Evolutionary conservation across 2,329 filamentous ascomycete genomes (phyloP).

Genomic region (Didymella segeticola): DNA sequence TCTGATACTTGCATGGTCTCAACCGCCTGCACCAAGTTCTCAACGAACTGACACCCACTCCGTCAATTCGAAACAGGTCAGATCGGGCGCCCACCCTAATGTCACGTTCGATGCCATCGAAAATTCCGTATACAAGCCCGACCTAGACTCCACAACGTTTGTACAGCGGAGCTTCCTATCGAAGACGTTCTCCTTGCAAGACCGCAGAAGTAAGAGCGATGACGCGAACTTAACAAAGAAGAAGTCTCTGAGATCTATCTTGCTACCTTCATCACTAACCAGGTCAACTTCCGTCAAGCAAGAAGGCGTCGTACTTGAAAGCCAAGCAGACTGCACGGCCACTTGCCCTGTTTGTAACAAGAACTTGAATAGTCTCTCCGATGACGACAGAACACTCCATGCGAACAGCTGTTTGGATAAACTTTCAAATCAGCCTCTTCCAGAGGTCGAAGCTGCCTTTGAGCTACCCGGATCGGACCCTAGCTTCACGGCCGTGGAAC

Average conservation of each 20-base stretch:
- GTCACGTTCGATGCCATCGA: conserved; percentile 11
- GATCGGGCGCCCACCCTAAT: not conserved
- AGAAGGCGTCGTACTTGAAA: not conserved
- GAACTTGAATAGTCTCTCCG: not conserved
- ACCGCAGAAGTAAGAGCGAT: conserved; percentile 9
- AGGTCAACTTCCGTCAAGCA: not conserved
- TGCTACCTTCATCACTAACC: not conserved
- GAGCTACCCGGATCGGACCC: conserved; percentile 9
- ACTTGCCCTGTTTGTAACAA: conserved; percentile 1
- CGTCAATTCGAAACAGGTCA: not conserved
- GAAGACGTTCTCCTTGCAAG: conserved; percentile 9
- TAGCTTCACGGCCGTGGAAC: not conserved
- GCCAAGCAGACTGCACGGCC: not conserved
- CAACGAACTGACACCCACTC: not conserved
- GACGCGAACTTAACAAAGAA: conserved; percentile 1
- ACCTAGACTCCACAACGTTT: not conserved
- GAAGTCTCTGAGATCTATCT: not conserved
- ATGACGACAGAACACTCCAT: not conserved
- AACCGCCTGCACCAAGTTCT: not conserved
- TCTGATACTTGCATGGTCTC: not conserved
- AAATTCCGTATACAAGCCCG: not conserved
- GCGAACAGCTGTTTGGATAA: conserved; percentile 1
- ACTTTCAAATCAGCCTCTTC: too few species aligned
- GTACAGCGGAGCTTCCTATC: not conserved
- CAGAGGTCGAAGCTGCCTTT: not conserved